Evolutionary conservation across 2,329 filamentous ascomycete genomes (phyloP).

Genomic region (Niveomyces coronatus): DNA sequence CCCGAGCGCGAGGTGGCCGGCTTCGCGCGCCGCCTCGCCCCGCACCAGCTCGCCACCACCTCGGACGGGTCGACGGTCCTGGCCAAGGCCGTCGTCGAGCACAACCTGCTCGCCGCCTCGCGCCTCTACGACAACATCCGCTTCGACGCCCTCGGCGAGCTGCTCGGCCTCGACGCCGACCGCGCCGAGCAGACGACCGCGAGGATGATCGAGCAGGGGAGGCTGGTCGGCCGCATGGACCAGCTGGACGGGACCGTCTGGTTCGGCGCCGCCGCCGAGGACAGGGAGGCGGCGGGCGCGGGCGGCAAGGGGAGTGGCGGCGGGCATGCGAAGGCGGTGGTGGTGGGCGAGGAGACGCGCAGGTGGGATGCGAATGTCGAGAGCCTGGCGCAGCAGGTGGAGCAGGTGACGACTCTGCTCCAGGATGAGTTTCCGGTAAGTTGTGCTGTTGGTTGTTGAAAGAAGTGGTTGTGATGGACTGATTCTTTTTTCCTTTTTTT

Average conservation of each 20-base stretch:
- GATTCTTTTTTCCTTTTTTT: background rate
- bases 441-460: slow-evolving; percentile 1
- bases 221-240: slow-evolving; percentile 81
- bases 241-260: slow-evolving; percentile 83
- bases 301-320: slow-evolving; percentile 60
- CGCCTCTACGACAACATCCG: slow-evolving; percentile 68
- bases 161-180: slow-evolving; percentile 69
- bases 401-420: slow-evolving; percentile 72
- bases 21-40: slow-evolving; percentile 69
- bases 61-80: slow-evolving; percentile 88
- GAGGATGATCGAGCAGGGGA: slow-evolving; percentile 90
- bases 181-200: slow-evolving; percentile 87
- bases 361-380: slow-evolving; percentile 88
- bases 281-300: slow-evolving; percentile 57
- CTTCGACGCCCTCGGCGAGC: slow-evolving; percentile 61
- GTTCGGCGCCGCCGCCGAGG: no score
- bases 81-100: slow-evolving; percentile 86
- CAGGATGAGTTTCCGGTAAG: slow-evolving; percentile 67
- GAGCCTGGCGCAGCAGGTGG: slow-evolving; percentile 77
- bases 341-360: slow-evolving; percentile 61
- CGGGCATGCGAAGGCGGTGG: slow-evolving; percentile 49
- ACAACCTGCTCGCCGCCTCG: slow-evolving; percentile 84
- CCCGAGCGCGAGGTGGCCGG: slow-evolving; percentile 75
- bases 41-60: slow-evolving; percentile 84
- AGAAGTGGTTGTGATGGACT: slow-evolving; percentile 9